Evolutionary conservation across 495 filamentous ascomycete genomes (phyloP), one percentile per base, ranked within the genome.

Genomic region (Aspergillus coremiiformis): DNA sequence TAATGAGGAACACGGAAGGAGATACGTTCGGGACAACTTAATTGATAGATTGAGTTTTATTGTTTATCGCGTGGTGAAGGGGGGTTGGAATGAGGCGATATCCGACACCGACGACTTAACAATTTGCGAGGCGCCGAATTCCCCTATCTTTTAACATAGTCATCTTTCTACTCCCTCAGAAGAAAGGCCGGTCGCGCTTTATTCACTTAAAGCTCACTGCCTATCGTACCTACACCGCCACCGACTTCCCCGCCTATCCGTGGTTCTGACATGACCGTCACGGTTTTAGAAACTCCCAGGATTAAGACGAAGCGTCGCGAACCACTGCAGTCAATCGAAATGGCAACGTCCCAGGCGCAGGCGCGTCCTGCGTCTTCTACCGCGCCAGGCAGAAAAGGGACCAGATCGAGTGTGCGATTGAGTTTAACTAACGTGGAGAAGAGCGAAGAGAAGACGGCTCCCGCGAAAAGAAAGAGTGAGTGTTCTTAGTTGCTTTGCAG

Each of bases 221-320:
- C 48, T 53, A 19, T 24, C 44, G 23, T 33, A 30, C 35, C 32
- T 39, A 39, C 29, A 24, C n/a, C n/a, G 19, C 1, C 39, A 9
- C 44, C 22, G 10, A 3, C 21, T 11, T 19, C 48, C 55, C 56
- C 56, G 39, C 37, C 44, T 49, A 52, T 29, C 41, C 44, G 48
- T 51, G 46, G 55, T 59, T 59, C 55, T 75, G 72, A 71, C 65
- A 76, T 76, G 72, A 76, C 68, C 70, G 65, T 63, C 68, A 66
- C 68, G 62, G 67, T 73, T 56, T 39, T 73, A 58, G 64, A 69
- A 49, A 60, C 68, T 33, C 54, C 69, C 33, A 67, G 56, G 47
- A 72, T 58, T 52, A 71, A 68, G 65, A 68, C 60, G 58, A 68
- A 72, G 61, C 66, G 66, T 68, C 72, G 71, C 60, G 70, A 71